phyloP scores from a whole-genome alignment of 306 rosid species.

The Ormosia semicastrata region DNA sequence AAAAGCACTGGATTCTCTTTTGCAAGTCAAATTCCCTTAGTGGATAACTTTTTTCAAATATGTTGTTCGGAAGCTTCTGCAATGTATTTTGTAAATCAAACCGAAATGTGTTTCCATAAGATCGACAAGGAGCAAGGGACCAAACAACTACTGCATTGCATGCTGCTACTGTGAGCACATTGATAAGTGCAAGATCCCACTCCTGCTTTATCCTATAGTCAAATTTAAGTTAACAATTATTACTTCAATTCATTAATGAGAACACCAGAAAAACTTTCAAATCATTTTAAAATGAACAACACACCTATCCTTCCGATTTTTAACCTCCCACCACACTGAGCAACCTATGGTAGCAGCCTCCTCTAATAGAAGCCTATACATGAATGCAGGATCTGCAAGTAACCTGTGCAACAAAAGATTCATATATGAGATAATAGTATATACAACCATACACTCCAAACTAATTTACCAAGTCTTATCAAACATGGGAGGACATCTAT shows the following conservation, averaged over 20 bases:
- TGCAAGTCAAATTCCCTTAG: conserved; percentile 90
- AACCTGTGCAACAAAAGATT: conserved; percentile 60
- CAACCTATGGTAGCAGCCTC: conserved; percentile 80
- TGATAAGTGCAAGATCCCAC: conserved; percentile 96
- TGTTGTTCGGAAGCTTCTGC: conserved; percentile 97
- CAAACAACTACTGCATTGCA: conserved; percentile 97
- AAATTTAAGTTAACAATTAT: conserved; percentile 22
- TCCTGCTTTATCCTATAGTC: conserved; percentile 86
- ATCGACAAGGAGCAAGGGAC: conserved; percentile 99
- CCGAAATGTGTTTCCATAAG: conserved; percentile 91
- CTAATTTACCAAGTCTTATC: neutral
- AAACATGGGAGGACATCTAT: conserved; percentile 4
- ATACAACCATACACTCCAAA: neutral
- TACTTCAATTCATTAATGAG: conserved; percentile 17
- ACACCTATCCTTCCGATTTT: conserved; percentile 88
- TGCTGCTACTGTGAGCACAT: conserved; percentile 89
- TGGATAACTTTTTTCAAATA: conserved; percentile 93
- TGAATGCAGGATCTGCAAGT: conserved; percentile 96
- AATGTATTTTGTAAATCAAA: conserved; percentile 94
- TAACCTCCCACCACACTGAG: conserved; percentile 91
- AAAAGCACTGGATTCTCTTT: conserved; percentile 85
- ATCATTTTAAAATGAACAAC: conserved; percentile 17
- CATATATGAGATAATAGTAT: neutral
- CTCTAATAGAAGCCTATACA: conserved; percentile 81
- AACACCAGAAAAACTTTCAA: conserved; percentile 18